Evolutionary conservation across 2,329 filamentous ascomycete species (phyloP).

Genomic region (Alternaria infectoria): DNA sequence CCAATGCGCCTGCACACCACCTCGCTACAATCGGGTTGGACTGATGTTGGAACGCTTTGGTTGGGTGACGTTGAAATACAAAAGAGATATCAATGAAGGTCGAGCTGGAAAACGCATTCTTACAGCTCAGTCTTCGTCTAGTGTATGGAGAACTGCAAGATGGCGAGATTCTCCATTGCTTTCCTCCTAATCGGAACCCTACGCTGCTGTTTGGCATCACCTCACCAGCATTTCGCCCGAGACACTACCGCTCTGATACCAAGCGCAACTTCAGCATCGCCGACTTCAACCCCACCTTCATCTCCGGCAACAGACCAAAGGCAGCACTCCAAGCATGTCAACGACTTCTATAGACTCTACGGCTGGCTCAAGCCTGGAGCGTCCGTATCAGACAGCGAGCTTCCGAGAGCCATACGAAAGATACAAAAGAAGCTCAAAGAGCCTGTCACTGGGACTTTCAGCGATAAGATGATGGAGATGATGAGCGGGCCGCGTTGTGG

Average conservation of each 20-base stretch:
- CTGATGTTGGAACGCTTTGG: not conserved
- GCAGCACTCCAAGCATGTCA: conserved; percentile 33
- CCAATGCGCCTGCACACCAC: not conserved
- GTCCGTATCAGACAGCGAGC: conserved; percentile 27
- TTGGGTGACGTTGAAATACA: not conserved
- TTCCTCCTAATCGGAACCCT: conserved; percentile 10
- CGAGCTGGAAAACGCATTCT: not conserved
- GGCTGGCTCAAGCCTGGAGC: conserved; percentile 33
- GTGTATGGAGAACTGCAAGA: conserved; percentile 5
- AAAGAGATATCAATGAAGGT: not conserved
- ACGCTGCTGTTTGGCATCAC: conserved; percentile 5
- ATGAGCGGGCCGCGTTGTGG: conserved; percentile 36
- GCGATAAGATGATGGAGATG: conserved; percentile 31
- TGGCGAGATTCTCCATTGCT: conserved; percentile 13
- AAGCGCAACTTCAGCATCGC: conserved; percentile 18
- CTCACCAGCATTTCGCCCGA: conserved; percentile 6
- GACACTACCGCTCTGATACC: conserved; percentile 28
- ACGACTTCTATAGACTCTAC: conserved; percentile 39
- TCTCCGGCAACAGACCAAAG: conserved; percentile 16
- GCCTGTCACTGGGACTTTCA: conserved; percentile 33
- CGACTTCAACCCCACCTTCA: not conserved
- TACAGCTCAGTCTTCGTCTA: not conserved
- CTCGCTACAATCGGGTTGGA: not conserved
- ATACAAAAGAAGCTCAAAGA: conserved; percentile 34
- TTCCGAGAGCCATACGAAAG: conserved; percentile 35